These are phyloP conservation scores for Sphaerostilbella broomeana DNA, from an alignment of 2,329 filamentous ascomycete species.

Conservation along the genomic window DNA sequence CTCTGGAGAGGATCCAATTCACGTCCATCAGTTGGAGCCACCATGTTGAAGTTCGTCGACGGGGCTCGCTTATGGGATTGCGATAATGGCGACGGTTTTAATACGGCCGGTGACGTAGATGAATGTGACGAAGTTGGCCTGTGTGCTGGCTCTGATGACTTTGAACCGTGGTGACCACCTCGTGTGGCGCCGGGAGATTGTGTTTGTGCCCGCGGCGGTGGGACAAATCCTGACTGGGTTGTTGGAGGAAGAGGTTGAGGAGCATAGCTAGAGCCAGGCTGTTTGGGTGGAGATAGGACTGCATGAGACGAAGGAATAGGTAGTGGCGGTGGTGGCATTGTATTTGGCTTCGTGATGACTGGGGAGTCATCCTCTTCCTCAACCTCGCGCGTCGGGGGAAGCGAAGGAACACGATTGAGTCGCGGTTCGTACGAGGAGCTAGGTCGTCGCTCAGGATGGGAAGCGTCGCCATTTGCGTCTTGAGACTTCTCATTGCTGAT, in stretches of 20 bases:
- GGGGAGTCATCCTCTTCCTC: slow-evolving; percentile 42
- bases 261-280: slow-evolving; percentile 43
- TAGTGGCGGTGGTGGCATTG: slow-evolving; percentile 20
- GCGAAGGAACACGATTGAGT: slow-evolving; percentile 48
- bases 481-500: slow-evolving; percentile 36
- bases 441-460: slow-evolving; percentile 40
- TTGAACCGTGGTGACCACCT: slow-evolving; percentile 28
- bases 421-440: slow-evolving; percentile 50
- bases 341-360: slow-evolving; percentile 21
- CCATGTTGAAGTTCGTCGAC: slow-evolving; percentile 51
- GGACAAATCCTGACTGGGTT: slow-evolving; percentile 38
- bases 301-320: slow-evolving; percentile 32
- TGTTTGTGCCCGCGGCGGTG: slow-evolving; percentile 54
- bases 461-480: slow-evolving; percentile 31
- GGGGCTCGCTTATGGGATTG: slow-evolving; percentile 41
- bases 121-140: slow-evolving; percentile 50
- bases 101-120: slow-evolving; percentile 30
- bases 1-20: slow-evolving; percentile 73
- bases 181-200: slow-evolving; percentile 51
- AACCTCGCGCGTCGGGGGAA: slow-evolving; percentile 56
- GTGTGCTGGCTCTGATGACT: slow-evolving; percentile 37
- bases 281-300: slow-evolving; percentile 51
- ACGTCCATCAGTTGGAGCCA: slow-evolving; percentile 58
- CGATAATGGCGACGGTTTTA: slow-evolving; percentile 24
- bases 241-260: slow-evolving; percentile 33